These are phyloP conservation scores for Solanum dulcamara DNA, from an alignment of 257 asterid genomes.

Conservation along the genomic window DNA sequence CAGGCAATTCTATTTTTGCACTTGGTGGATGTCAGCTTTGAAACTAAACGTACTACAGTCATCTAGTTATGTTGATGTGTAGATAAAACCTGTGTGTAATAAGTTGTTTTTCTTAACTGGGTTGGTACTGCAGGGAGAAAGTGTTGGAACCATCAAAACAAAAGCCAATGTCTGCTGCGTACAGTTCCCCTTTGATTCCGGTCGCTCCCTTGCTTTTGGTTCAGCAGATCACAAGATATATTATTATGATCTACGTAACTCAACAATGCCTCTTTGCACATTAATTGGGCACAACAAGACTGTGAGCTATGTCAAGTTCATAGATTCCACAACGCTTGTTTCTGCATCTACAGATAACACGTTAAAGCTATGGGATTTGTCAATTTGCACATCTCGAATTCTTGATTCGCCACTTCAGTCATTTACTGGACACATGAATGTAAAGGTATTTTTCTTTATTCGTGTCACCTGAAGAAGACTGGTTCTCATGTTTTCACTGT, in stretches of 20 bases:
- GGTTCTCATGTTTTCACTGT: background rate
- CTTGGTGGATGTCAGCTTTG: slow-evolving; percentile 94
- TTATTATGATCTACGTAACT: slow-evolving; percentile 87
- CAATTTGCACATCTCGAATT: slow-evolving; percentile 62
- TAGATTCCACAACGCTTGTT: slow-evolving; percentile 81
- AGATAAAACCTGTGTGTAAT: slow-evolving; percentile 37
- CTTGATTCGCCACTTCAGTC: slow-evolving; percentile 87
- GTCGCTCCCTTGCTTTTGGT: slow-evolving; percentile 90
- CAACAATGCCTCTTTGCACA: slow-evolving; percentile 78
- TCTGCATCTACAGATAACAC: slow-evolving; percentile 95
- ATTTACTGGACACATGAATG: slow-evolving; percentile 85
- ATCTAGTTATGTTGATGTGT: slow-evolving; percentile 35
- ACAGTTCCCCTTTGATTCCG: slow-evolving; percentile 76
- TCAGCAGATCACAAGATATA: slow-evolving; percentile 94
- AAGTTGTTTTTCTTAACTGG: slow-evolving; percentile 52
- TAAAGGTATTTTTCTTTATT: slow-evolving; percentile 44
- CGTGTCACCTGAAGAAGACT: background rate
- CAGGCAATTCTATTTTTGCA: slow-evolving; percentile 98
- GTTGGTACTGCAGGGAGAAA: slow-evolving; percentile 80
- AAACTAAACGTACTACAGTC: slow-evolving; percentile 77
- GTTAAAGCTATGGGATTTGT: slow-evolving; percentile 93
- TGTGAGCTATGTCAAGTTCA: slow-evolving; percentile 89
- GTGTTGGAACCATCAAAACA: slow-evolving; percentile 74
- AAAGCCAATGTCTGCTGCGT: slow-evolving; percentile 98
- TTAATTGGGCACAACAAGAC: slow-evolving; percentile 86